Base-by-base conservation (phyloP, 164 flowering plant species). In the Piper betle region DNA sequence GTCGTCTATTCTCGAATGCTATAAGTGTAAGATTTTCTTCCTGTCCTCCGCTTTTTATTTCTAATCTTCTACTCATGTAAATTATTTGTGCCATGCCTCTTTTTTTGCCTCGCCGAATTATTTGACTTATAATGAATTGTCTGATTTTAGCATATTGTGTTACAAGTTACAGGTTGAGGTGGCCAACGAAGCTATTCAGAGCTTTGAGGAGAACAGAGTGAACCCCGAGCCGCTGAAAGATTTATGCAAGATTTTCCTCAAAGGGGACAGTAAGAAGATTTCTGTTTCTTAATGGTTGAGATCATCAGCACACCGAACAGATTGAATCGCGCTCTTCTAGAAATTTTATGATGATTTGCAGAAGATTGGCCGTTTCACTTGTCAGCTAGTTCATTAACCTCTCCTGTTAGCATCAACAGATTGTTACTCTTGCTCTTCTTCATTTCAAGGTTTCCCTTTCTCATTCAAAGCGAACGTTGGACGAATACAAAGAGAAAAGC, bases 21-120 rank as follows among this genome's bases (percentile, higher is more conserved):
- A 57, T 65, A 3, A 58, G 57, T 50, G 68, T 65, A 65, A 4
- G 62, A 19, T 48, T 38, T 25, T 58, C 39, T 58, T 4, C 39
- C 12, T 39, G n/a, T 39, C 12, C 38, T 4, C 38, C 7, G 12
- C 0, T 1, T 33, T 25, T 4, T 33, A 3, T 55, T 25, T 25
- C 33, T 25, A 25, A 25, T 25, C 33, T 25, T 25, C 33, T 25
- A 25, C 33, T 25, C 33, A 25, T 25, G 33, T 25, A 25, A 25
- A 25, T 25, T 25, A 25, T 25, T 25, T 25, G 33, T 25, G 33
- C 33, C 33, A 25, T 25, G 33, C 33, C 33, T 25, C 33, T 25
- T 25, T 25, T 25, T 25, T 25, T 25, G 1, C 33, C 33, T 46
- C 10, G 50, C 7, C 6, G 15, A 46, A 2, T 46, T 9, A 10